Evolutionary conservation across 202 grass and related monocot species (phyloP), one percentile per base, ranked within the genome.

Genomic region (Cymbopogon flexuosus): DNA sequence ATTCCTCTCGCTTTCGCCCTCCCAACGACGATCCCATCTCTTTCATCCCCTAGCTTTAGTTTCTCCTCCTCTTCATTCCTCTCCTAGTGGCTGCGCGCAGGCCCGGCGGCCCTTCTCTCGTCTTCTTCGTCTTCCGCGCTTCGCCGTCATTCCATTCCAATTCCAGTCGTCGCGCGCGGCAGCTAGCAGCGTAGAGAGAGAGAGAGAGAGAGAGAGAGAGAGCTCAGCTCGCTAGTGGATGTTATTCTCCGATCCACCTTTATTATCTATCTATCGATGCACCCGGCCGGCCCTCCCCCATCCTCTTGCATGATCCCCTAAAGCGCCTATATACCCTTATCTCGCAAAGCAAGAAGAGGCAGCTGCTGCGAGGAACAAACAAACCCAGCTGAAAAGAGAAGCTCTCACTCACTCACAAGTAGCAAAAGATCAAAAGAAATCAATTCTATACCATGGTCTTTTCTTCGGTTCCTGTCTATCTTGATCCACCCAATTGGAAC

Each of bases 401-500:
- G 42, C 84, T 58, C 54, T 58, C 54, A 58, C 54, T 54, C 64
- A 54, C 67, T 65, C 76, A 47, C 69, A 85, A 72, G 81, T 78
- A 71, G 84, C 40, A 86, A 86, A 87, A 85, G 79, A 91, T 70
- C 77, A 81, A 89, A 87, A 84, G 63, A 85, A 85, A 81, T 79
- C 81, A 94, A 88, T 83, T 87, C 79, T 84, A 87, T 79, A 90
- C 85, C 91, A 97, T 97, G 94, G 94, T 90, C 85, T 97, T 97
- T 88, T 79, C 94, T 79, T 94, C 94, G 70, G 91, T 94, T 94
- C 91, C 94, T 58, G 56, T 85, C 60, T 97, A 94, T 75, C 89
- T 89, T 83, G 94, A 97, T 94, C 83, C 85, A 75, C 87, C 91
- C 77, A 97, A 91, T 89, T 97, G 94, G 94, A 97, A 84, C 87